Evolutionary conservation across 2,329 filamentous ascomycete species (phyloP), one percentile per base, ranked within the genome.

Genomic region (Fusarium sp.): DNA sequence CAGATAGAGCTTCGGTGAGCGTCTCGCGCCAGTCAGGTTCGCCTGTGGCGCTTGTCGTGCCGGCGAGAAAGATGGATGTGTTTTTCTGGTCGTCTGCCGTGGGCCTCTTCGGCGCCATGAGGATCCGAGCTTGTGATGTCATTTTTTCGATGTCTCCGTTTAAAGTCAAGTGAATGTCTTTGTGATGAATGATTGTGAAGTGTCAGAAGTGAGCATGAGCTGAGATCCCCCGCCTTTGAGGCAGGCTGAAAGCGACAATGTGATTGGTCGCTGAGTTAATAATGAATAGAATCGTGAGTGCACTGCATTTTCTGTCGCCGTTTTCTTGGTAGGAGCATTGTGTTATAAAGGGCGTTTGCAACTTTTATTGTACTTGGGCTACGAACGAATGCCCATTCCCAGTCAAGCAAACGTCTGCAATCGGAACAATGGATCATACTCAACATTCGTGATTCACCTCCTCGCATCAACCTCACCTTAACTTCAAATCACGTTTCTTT

Each of bases 31-130:
- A 90, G 72, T 86, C 82, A 0, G 79, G 59, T 1, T 76, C 73
- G 18, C 74, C 70, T 0, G 73, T 78, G 0, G 78, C 79, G 61
- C 79, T 84, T 18, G 87, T 89, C 34, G 82, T 84, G 36, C 89
- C 88, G 0, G 87, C 86, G 6, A 89, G 83, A 76, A 90, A 90
- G 64, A 90, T 67, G 16, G 82, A 77, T 7, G 29, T 20, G 4
- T 4, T 57, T 3, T 50, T 34, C 31, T 55, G 18, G 6, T 59
- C 29, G 0, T 20, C 36, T 1, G 36, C 8, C 2, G 27, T n/a
- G 4, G 60, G 57, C 10, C 10, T 53, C 8, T 40, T 42, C 4
- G 67, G 67, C 0, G 68, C 68, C 53, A 68, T 61, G 6, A 70
- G 4, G 1, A 67, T 11, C 1, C 40, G 29, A 3, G 63, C 53